phyloP scores from a whole-genome alignment of 176 grass and related monocot species.

The Paspalum notatum region DNA sequence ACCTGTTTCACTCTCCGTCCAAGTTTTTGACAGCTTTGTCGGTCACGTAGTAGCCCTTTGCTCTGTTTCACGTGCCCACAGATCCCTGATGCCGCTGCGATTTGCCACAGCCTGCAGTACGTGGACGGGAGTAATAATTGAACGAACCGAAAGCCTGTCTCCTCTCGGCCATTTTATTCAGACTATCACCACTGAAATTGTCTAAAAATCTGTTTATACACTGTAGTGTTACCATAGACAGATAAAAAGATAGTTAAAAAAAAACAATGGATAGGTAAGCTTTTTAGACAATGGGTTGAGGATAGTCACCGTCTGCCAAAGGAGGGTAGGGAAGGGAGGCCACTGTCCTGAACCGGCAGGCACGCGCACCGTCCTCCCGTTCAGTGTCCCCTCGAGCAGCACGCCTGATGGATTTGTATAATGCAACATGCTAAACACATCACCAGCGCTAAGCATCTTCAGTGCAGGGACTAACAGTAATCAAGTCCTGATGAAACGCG shows the following conservation, averaged over 20 bases:
- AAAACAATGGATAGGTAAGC: too few relatives aligned
- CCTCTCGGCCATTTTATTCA: constrained; percentile 17
- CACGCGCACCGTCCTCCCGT: background rate
- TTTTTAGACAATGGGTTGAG: too few relatives aligned
- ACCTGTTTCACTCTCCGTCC: too few relatives aligned
- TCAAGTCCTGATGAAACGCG: background rate
- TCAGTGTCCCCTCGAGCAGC: constrained; percentile 14
- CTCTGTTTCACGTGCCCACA: background rate
- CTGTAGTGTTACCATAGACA: too few relatives aligned
- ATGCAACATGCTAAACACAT: background rate
- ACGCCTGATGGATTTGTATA: background rate
- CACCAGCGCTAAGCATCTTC: background rate
- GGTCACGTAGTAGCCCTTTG: background rate
- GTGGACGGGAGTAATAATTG: too few relatives aligned
- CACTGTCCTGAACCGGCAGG: constrained; percentile 10
- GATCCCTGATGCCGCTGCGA: background rate
- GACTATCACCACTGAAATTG: too few relatives aligned
- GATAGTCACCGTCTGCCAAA: too few relatives aligned
- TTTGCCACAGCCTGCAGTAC: background rate
- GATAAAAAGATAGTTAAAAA: too few relatives aligned
- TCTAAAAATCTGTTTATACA: too few relatives aligned
- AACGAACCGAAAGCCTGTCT: background rate
- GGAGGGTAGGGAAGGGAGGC: too few relatives aligned
- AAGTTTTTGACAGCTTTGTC: too few relatives aligned
- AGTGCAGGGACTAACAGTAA: background rate